Percentiles rank a stretch among this genome's conserved stretches.
phyloP scores from a whole-genome alignment of 2,329 filamentous ascomycete species.

The Lachnellula subtilissima region DNA sequence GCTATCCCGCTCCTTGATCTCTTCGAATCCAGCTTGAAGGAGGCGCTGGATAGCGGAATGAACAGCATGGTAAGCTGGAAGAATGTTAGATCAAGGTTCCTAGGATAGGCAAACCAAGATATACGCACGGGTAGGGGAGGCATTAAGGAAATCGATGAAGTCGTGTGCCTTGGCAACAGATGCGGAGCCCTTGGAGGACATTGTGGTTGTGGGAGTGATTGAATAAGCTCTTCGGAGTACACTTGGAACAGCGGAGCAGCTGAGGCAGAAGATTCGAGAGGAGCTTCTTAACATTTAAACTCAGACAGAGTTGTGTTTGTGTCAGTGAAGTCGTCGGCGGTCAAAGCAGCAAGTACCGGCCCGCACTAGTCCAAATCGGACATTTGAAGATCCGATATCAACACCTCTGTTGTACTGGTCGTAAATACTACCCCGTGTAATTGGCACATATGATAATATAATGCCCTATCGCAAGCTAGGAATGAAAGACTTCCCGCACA shows the following conservation, averaged over 20 bases:
- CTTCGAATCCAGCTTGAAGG: slow-evolving; percentile 76
- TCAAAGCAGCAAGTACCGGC: too few relatives aligned
- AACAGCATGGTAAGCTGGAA: slow-evolving; percentile 86
- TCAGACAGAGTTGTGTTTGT: not conserved
- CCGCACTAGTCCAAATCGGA: too few relatives aligned
- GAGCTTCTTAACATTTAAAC: not conserved
- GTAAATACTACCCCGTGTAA: not conserved
- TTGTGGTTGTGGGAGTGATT: slow-evolving; percentile 12
- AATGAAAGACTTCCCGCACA: too few relatives aligned
- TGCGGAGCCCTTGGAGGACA: slow-evolving; percentile 23
- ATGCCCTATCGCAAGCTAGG: too few relatives aligned
- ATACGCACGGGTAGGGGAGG: slow-evolving; percentile 79
- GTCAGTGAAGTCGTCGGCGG: not conserved
- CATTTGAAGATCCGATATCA: too few relatives aligned
- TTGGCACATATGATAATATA: not conserved
- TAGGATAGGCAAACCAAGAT: not conserved
- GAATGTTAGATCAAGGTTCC: not conserved
- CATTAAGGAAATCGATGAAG: slow-evolving; percentile 91
- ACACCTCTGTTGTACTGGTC: not conserved
- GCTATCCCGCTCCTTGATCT: slow-evolving; percentile 84
- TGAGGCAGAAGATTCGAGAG: not conserved
- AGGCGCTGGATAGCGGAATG: slow-evolving; percentile 71
- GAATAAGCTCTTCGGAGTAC: slow-evolving; percentile 7
- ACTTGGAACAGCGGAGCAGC: not conserved
- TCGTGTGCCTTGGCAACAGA: slow-evolving; percentile 45